Evolutionary conservation across 176 grass and related monocot species (phyloP).

Genomic region (Otatea glauca): DNA sequence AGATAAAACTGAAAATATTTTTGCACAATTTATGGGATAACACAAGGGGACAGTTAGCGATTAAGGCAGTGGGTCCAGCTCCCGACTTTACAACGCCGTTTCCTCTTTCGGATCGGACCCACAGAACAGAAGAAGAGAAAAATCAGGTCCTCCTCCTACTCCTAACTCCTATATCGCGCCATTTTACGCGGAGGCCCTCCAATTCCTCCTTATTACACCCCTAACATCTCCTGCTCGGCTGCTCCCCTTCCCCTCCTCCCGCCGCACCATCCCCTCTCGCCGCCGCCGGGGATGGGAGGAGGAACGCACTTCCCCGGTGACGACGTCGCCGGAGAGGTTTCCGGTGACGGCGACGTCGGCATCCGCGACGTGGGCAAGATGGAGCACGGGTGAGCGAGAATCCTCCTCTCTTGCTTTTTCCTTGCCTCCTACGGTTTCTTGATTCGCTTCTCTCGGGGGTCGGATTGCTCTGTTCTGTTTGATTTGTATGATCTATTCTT

Average conservation of each 20-base stretch:
- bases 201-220: background rate
- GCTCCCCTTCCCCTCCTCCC: background rate
- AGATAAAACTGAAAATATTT: background rate
- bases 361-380: constrained; percentile 64
- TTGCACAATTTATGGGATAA: background rate
- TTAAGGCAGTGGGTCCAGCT: constrained; percentile 25
- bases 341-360: background rate
- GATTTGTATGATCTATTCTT: background rate
- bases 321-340: background rate
- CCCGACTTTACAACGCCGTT: background rate
- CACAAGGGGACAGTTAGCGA: background rate
- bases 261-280: background rate
- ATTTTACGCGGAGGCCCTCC: constrained; percentile 22
- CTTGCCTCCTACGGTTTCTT: constrained; percentile 7
- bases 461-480: background rate
- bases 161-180: too few relatives aligned
- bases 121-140: constrained; percentile 37
- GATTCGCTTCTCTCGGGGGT: constrained; percentile 23
- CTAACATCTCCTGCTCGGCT: background rate
- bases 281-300: constrained; percentile 43
- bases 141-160: background rate
- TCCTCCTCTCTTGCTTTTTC: background rate
- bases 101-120: background rate
- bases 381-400: constrained; percentile 62
- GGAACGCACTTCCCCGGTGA: constrained; percentile 42